phyloP scores from a whole-genome alignment of 164 flowering plant genomes.

The Vitis rotundifolia region DNA sequence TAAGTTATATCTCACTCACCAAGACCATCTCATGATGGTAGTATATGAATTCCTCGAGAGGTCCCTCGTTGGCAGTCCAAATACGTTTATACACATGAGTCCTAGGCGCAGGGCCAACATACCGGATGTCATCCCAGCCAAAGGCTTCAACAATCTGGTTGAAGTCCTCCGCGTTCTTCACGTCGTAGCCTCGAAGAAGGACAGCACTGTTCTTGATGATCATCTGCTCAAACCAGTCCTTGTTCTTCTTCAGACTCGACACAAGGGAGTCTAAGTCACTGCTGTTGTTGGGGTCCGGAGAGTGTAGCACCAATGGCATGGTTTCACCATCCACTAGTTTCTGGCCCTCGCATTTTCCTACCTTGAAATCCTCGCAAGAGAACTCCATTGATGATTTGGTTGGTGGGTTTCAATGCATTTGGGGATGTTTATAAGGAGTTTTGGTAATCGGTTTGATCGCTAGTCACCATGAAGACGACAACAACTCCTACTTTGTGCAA shows the following conservation, averaged over 20 bases:
- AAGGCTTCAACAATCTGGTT: slow-evolving; percentile 51
- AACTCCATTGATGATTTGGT: slow-evolving; percentile 29
- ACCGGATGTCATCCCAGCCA: slow-evolving; percentile 60
- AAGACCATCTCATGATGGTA: slow-evolving; percentile 74
- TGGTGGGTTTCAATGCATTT: no score
- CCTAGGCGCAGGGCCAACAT: slow-evolving; percentile 63
- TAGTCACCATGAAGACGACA: no score
- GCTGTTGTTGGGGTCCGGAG: slow-evolving; percentile 17
- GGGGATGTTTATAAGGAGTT: not conserved
- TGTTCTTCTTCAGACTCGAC: slow-evolving; percentile 31
- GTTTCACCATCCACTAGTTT: slow-evolving; percentile 50
- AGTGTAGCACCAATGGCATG: slow-evolving; percentile 48
- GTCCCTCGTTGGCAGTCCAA: slow-evolving; percentile 70
- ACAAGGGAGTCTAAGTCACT: slow-evolving; percentile 27
- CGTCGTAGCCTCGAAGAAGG: slow-evolving; percentile 50
- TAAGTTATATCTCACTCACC: slow-evolving; percentile 26
- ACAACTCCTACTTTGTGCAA: no score
- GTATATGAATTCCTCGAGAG: slow-evolving; percentile 58
- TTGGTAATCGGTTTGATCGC: not conserved
- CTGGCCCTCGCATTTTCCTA: slow-evolving; percentile 54
- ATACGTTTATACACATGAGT: slow-evolving; percentile 54
- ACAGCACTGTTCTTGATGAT: slow-evolving; percentile 55
- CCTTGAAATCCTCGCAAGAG: slow-evolving; percentile 40
- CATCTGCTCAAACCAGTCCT: slow-evolving; percentile 57
- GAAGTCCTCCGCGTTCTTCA: slow-evolving; percentile 47